Percentiles rank a stretch among this genome's conserved stretches.
phyloP scores from a whole-genome alignment of 2,329 filamentous ascomycete species.

The Monosporascus sp. region DNA sequence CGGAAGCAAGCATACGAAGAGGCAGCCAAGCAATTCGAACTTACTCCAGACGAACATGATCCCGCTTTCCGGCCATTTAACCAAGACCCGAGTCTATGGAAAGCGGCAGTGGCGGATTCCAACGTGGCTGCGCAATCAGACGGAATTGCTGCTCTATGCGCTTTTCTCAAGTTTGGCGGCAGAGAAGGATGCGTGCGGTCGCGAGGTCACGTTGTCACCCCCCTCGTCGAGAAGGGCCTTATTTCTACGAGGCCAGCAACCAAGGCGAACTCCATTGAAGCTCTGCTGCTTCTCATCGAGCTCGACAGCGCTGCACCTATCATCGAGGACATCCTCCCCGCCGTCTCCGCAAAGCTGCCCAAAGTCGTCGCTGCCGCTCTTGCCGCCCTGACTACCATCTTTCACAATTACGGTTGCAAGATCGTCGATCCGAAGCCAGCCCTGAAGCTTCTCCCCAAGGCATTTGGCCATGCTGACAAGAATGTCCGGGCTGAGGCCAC shows the following conservation, averaged over 20 bases:
- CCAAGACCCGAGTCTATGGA: constrained; percentile 82
- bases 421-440: constrained; percentile 88
- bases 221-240: constrained; percentile 88
- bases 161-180: constrained; percentile 88
- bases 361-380: constrained; percentile 31
- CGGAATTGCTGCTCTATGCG: constrained; percentile 78
- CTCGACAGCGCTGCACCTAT: constrained; percentile 80
- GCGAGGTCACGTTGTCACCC: constrained; percentile 65
- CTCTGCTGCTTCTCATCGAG: constrained; percentile 82
- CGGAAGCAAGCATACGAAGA: constrained; percentile 94
- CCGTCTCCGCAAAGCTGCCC: constrained; percentile 34
- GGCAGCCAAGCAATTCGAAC: constrained; percentile 78
- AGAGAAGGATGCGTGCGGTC: constrained; percentile 74
- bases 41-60: constrained; percentile 78
- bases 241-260: constrained; percentile 81
- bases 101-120: constrained; percentile 84
- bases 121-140: constrained; percentile 97
- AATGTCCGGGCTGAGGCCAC: constrained; percentile 94
- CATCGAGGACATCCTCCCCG: constrained; percentile 77
- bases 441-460: constrained; percentile 81
- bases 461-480: constrained; percentile 95
- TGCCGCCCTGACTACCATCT: constrained; percentile 70
- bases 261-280: constrained; percentile 82
- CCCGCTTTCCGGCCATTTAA: constrained; percentile 83
- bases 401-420: constrained; percentile 93